Evolutionary conservation across 163 green algal genomes (phyloP).

Genomic region (Prototheca stagnorum): DNA sequence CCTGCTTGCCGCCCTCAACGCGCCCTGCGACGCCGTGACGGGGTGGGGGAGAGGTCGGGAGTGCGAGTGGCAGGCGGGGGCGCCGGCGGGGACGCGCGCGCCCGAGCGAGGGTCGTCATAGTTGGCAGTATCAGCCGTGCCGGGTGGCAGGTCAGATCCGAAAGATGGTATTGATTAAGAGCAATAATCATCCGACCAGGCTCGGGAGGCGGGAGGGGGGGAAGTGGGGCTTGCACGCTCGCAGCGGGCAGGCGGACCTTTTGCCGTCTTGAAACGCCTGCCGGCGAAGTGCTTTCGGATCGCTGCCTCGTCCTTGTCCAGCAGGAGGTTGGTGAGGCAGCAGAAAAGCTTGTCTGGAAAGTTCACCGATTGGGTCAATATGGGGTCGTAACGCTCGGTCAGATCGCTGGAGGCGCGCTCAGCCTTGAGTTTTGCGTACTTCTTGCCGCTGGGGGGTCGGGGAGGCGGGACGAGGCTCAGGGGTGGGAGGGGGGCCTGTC

Average conservation of each 20-base stretch:
- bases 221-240: neutral
- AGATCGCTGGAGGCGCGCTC: slow-evolving; percentile 19
- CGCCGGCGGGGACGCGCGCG: neutral
- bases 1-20: slow-evolving; percentile 27
- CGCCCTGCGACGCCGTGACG: slow-evolving; percentile 17
- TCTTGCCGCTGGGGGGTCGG: slow-evolving; percentile 26
- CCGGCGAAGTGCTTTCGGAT: slow-evolving; percentile 51
- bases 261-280: slow-evolving; percentile 33
- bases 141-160: slow-evolving; percentile 4
- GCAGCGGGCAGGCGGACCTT: slow-evolving; percentile 17
- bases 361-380: slow-evolving; percentile 42
- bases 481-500: neutral
- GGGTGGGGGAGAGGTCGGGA: neutral
- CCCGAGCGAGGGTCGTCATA: slow-evolving; percentile 2
- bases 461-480: neutral
- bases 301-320: slow-evolving; percentile 33
- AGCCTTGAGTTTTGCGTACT: slow-evolving; percentile 37
- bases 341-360: slow-evolving; percentile 59
- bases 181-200: slow-evolving; percentile 7
- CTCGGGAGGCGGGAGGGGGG: too few species aligned
- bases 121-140: slow-evolving; percentile 9
- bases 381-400: slow-evolving; percentile 50
- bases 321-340: slow-evolving; percentile 45
- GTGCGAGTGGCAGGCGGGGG: neutral
- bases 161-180: slow-evolving; percentile 16